Base-by-base conservation (phyloP, 345 rosid species). In the Eucalyptus tenuipes region DNA sequence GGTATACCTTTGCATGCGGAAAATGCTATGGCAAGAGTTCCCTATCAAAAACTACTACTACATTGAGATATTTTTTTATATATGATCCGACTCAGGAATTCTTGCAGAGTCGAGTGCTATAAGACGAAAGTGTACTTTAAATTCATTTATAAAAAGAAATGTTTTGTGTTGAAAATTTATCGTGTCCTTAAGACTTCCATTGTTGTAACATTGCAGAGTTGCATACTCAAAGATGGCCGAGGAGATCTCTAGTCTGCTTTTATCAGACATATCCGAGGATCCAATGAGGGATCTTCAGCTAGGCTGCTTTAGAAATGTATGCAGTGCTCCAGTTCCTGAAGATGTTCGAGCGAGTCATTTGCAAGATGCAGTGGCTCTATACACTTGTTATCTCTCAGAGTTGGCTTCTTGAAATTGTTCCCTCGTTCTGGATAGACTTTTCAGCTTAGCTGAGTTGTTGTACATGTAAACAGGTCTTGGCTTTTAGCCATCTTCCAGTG, bases 291-390 rank as follows among this genome's bases (percentile, higher is more conserved):
- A 97, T 85, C 91, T 87, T 48, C 99, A 96, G 87, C 92, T 97
- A 87, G 93, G 90, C 87, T 96, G 98, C 94, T 94, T 95, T 16
- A 91, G 91, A 88, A 94, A 96, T 25, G 94, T 95, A 29, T 94
- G 96, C 85, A 88, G 89, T 52, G 98, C 96, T 50, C 98, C 99
- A 2, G 55, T 93, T n/a, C 98, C 98, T 2, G 97, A 95, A 92
- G 98, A 97, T 90, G 64, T 91, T 7, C 94, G 94, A 49, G 92
- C 98, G 44, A 91, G 87, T 87, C 97, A 97, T 94, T 88, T 98
- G 90, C 99, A 98, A 92, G 99, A 97, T 89, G 97, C 98, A 10
- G 99, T 96, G 53, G 88, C 97, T 42, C 94, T 98, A 40, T 98
- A 94, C 88, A 93, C 98, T 7, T 92, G 93, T 86, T 94, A 97